Percentiles rank a stretch among this genome's conserved stretches.
phyloP scores from a whole-genome alignment of 192 early-diverging fungal species.

The Coemansia sp. region DNA sequence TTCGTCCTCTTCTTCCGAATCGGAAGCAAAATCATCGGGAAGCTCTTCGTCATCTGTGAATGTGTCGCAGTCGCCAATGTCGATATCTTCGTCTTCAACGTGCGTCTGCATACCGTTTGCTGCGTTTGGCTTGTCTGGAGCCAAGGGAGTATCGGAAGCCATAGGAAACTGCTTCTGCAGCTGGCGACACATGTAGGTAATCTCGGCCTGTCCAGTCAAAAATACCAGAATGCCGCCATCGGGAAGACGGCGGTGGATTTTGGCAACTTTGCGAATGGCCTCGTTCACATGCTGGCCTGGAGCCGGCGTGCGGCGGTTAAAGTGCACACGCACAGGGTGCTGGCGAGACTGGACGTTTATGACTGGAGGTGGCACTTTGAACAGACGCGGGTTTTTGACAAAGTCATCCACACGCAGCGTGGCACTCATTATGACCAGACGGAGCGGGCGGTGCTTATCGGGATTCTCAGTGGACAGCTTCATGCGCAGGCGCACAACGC shows the following conservation, averaged over 20 bases:
- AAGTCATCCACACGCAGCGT: conserved; percentile 98
- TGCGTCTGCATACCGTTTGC: conserved; percentile 48
- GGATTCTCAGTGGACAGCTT: conserved; percentile 40
- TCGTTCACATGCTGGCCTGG: conserved; percentile 81
- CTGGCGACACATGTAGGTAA: conserved; percentile 71
- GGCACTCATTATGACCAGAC: conserved; percentile 98
- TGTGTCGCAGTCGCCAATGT: conserved; percentile 41
- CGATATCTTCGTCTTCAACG: conserved; percentile 56
- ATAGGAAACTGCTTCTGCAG: conserved; percentile 72
- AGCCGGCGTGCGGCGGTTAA: conserved; percentile 84
- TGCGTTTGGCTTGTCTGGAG: too few relatives aligned
- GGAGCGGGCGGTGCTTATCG: conserved; percentile 65
- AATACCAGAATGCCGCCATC: conserved; percentile 94
- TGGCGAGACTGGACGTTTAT: conserved; percentile 91
- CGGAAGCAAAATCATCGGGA: conserved; percentile 33
- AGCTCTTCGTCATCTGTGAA: conserved; percentile 47
- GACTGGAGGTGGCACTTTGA: conserved; percentile 75
- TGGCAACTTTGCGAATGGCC: conserved; percentile 85
- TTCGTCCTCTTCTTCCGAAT: conserved; percentile 59
- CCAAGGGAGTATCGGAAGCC: not conserved
- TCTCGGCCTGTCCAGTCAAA: conserved; percentile 93
- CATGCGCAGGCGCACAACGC: conserved; percentile 80
- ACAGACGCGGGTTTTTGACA: conserved; percentile 77
- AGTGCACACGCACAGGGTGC: conserved; percentile 85
- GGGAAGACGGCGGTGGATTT: conserved; percentile 92